phyloP scores from a whole-genome alignment of 306 rosid genomes.

The Mucuna pruriens region DNA sequence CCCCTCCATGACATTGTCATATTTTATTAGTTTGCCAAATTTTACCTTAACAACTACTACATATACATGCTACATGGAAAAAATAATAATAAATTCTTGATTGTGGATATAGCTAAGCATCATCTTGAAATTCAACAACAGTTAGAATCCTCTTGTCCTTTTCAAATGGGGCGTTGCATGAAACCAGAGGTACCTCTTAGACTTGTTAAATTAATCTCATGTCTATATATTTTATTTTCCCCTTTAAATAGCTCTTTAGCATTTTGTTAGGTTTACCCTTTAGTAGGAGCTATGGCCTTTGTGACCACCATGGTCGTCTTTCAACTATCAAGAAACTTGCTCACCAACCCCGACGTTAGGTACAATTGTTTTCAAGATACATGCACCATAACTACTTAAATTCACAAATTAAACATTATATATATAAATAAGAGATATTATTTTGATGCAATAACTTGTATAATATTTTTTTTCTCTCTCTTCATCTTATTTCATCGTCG shows the following conservation, averaged over 20 bases:
- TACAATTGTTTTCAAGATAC: neutral
- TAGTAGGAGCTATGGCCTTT: slow-evolving; percentile 65
- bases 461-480: no score
- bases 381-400: neutral
- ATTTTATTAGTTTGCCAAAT: neutral
- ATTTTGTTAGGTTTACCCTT: slow-evolving; percentile 55
- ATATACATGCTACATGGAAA: no score
- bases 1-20: no score
- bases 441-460: no score
- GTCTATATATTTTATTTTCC: neutral
- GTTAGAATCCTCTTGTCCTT: neutral
- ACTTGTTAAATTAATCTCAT: neutral
- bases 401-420: no score
- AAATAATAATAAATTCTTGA: no score
- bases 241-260: neutral
- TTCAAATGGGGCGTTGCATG: slow-evolving; percentile 63
- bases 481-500: neutral
- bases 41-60: no score
- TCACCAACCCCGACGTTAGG: slow-evolving; percentile 71
- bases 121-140: neutral
- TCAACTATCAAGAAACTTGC: slow-evolving; percentile 55
- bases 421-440: no score
- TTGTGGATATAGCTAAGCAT: no score
- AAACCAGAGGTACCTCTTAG: slow-evolving; percentile 61
- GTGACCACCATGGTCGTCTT: slow-evolving; percentile 49